Evolutionary conservation across 192 early-diverging fungal species (phyloP).

Genomic region (Thamnidium elegans): DNA sequence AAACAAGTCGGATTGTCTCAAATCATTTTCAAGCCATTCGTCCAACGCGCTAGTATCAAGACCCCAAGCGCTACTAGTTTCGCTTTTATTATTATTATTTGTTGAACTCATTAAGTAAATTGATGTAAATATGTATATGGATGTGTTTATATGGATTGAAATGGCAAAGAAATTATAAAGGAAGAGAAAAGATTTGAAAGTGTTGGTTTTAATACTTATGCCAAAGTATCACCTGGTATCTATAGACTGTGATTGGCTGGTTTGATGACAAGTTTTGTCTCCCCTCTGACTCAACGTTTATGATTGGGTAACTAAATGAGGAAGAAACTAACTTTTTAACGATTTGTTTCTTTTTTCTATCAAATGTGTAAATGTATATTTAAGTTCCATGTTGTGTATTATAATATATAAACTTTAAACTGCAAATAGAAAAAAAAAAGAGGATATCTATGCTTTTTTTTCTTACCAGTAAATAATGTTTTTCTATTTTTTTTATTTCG

Average conservation of each 20-base stretch:
- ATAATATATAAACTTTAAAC: too few relatives aligned
- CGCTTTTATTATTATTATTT: neutral
- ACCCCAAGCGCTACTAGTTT: neutral
- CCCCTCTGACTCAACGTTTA: neutral
- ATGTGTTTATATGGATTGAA: neutral
- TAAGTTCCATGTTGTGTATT: too few relatives aligned
- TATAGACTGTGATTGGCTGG: slow-evolving; percentile 15
- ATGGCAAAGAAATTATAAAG: neutral
- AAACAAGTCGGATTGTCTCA: slow-evolving; percentile 17
- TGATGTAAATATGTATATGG: neutral
- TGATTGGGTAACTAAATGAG: slow-evolving; percentile 22
- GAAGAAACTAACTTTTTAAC: slow-evolving; percentile 15
- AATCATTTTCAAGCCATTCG: slow-evolving; percentile 26
- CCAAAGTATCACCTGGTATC: slow-evolving; percentile 19
- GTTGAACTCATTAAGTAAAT: slow-evolving; percentile 4
- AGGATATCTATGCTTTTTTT: too few relatives aligned
- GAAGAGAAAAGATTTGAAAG: too few relatives aligned
- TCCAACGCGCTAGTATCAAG: slow-evolving; percentile 19
- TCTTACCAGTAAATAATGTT: too few relatives aligned
- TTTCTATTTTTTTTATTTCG: neutral
- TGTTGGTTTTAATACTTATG: too few relatives aligned
- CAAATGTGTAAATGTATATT: too few relatives aligned
- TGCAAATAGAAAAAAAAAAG: too few relatives aligned
- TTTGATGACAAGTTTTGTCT: slow-evolving; percentile 27
- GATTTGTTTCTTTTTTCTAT: neutral